Evolutionary conservation across 306 rosid genomes (phyloP), one percentile per base, ranked within the genome.

Genomic region (Cyamopsis tetragonoloba): DNA sequence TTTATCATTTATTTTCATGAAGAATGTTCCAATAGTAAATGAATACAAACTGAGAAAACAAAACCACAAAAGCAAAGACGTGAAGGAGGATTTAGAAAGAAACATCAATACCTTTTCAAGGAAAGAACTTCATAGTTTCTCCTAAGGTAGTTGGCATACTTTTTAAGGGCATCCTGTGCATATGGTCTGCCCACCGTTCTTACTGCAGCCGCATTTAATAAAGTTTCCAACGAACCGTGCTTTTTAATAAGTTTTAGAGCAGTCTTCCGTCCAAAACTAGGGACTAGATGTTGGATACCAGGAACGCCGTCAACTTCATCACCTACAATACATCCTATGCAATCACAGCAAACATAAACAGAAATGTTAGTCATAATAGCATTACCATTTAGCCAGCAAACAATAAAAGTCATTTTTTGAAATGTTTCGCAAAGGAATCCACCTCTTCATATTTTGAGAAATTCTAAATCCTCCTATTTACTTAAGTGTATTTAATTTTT

Each of bases 231-330:
- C 3, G 97, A 81, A 26, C 95, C 97, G 4, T 93, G 95, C 81
- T 88, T 93, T 64, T 83, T 77, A 51, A 93, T 83, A 76, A 93
- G 98, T 80, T 88, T 89, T 23, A 88, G 37, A 68, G 98, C 95
- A 80, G 98, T 89, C 79, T 89, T 93, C 79, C 89, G 79, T 57
- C 97, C 97, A 79, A 93, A 93, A 61, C 81, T 89, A 58, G 98
- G 98, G 44, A 77, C 96, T 48, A 93, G 51, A 13, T 86, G 88
- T 61, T 93, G 98, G 84, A 93, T 93, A 34, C 98, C 96, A 10
- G 98, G 98, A 78, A 93, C 96, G 1, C 98, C 93, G 30, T 93
- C 98, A 62, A 81, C 90, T 70, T 84, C 86, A 66, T 93, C 97
- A 6, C 98, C 98, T 62, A 93, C 38, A 28, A 89, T 83, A 84